Percentiles rank a stretch among this genome's conserved stretches.
phyloP scores from a whole-genome alignment of 2,329 filamentous ascomycete genomes.

The Ceratocystis diversiconidia region DNA sequence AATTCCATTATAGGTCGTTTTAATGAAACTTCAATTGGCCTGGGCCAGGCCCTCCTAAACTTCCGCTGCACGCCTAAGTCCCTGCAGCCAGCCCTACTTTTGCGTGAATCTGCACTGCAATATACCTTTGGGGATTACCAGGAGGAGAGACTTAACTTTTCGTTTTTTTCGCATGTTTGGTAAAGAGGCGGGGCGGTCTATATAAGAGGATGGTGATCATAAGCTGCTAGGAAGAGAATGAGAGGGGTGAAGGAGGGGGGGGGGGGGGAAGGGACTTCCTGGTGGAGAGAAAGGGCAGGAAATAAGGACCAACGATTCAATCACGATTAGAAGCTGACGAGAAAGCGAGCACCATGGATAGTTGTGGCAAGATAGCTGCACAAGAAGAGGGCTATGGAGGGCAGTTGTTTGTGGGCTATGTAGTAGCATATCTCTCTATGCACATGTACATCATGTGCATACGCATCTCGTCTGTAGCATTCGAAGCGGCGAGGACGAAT shows the following conservation, averaged over 20 bases:
- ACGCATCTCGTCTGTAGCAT: no score
- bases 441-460: not conserved
- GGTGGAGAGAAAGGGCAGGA: not conserved
- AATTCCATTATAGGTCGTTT: not conserved
- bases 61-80: not conserved
- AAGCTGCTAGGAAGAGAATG: not conserved
- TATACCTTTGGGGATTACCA: not conserved
- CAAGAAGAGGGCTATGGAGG: not conserved
- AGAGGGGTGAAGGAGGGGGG: not conserved
- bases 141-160: not conserved
- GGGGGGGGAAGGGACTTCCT: not conserved
- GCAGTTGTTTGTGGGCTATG: not conserved
- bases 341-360: not conserved
- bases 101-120: not conserved
- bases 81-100: slow-evolving; percentile 4
- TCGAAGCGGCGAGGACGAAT: no score
- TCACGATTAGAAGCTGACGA: not conserved
- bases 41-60: not conserved
- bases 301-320: no score
- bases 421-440: not conserved
- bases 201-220: not conserved
- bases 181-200: not conserved
- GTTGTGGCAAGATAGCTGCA: not conserved
- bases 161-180: not conserved
- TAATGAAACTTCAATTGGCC: not conserved